phyloP scores from a whole-genome alignment of 129 eudicot genomes.

The Escallonia herrerae region DNA sequence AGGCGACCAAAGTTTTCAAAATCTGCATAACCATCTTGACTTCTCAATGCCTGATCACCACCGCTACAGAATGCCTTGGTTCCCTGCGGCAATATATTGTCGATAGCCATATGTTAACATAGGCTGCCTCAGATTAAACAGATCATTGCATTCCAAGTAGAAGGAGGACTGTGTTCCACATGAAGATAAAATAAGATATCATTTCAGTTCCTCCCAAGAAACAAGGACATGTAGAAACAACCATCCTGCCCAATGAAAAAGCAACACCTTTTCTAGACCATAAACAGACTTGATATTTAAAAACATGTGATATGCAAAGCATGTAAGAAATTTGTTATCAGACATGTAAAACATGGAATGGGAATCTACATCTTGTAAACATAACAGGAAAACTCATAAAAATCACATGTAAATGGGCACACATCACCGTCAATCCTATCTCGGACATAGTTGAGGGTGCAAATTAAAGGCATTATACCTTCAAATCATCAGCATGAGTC shows the following conservation, averaged over 20 bases:
- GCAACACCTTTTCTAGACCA: not conserved
- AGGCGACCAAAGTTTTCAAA: conserved; percentile 80
- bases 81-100: conserved; percentile 50
- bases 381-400: too few relatives aligned
- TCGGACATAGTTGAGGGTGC: too few relatives aligned
- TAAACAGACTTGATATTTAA: too few relatives aligned
- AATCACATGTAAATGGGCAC: too few relatives aligned
- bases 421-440: too few relatives aligned
- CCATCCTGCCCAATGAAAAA: not conserved
- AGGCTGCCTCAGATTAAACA: not conserved
- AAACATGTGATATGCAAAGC: too few relatives aligned
- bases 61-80: conserved; percentile 96
- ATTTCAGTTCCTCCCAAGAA: not conserved
- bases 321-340: too few relatives aligned
- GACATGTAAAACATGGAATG: too few relatives aligned
- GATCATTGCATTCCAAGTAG: not conserved
- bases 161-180: not conserved
- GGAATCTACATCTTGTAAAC: too few relatives aligned
- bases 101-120: not conserved
- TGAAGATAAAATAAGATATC: not conserved
- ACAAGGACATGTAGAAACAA: not conserved
- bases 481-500: too few relatives aligned
- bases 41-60: conserved; percentile 91
- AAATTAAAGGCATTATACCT: too few relatives aligned
- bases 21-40: conserved; percentile 84